Evolutionary conservation across 768 basidiomycete species (phyloP).

Genomic region (Suillus sp.): DNA sequence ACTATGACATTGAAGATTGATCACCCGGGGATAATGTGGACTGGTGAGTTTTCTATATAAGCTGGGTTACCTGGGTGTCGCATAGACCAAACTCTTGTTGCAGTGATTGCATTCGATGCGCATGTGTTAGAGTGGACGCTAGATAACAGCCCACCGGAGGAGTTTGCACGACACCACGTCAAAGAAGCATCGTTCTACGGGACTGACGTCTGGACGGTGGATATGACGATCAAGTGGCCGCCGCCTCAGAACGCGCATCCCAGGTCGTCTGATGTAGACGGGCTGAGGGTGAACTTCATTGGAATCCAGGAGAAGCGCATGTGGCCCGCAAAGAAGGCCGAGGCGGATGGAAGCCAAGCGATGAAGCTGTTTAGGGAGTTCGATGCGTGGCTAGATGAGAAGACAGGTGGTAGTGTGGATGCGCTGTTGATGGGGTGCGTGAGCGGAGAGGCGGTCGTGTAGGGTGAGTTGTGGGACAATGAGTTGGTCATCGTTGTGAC

Average conservation of each 20-base stretch:
- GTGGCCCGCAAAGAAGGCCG: constrained; percentile 71
- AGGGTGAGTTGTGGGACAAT: background rate
- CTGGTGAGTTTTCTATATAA: constrained; percentile 47
- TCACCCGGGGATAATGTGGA: constrained; percentile 88
- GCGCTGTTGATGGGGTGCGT: constrained; percentile 70
- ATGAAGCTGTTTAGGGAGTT: constrained; percentile 76
- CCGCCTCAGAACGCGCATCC: constrained; percentile 13
- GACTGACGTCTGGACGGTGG: constrained; percentile 68
- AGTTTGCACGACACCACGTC: constrained; percentile 80
- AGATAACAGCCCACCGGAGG: constrained; percentile 75
- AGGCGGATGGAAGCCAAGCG: constrained; percentile 54
- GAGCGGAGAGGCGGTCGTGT: constrained; percentile 56
- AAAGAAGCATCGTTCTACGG: constrained; percentile 91
- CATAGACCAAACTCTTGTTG: background rate
- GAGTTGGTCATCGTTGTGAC: background rate
- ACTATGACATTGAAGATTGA: constrained; percentile 67
- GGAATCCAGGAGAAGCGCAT: constrained; percentile 83
- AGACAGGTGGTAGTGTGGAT: constrained; percentile 67
- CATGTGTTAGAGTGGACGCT: constrained; percentile 86
- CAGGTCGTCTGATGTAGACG: constrained; percentile 22
- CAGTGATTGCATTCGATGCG: constrained; percentile 88
- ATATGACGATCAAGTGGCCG: constrained; percentile 66
- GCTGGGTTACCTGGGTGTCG: background rate
- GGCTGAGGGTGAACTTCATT: constrained; percentile 69
- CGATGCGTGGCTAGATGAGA: constrained; percentile 72